Evolutionary conservation across 164 flowering plant genomes (phyloP), one percentile per base, ranked within the genome.

Genomic region (Euptelea pleiosperma): DNA sequence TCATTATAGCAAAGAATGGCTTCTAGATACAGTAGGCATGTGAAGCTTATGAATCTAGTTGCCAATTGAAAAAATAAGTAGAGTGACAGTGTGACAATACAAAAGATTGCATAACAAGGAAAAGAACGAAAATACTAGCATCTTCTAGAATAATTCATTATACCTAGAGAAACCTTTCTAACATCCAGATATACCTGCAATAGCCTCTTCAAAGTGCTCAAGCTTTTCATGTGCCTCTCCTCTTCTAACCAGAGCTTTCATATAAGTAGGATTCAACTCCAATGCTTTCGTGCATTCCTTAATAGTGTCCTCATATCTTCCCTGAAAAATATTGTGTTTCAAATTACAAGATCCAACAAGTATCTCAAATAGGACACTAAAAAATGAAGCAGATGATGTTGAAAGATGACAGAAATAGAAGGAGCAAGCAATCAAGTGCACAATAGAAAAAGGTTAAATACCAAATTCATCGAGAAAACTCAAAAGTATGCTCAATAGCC

Each of bases 231-330:
- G 82, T 12, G 94, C 89, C 67, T 89, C 97, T 60, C 55, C 96
- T 76, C 94, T 87, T 79, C 96, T 78, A 30, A 76, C 1, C 62
- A 87, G 65, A 58, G 92, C 94, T 78, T 93, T 93, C 65, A 79
- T 43, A 67, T 93, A 90, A 6, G 72, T 34, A 53, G 97, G 96
- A 71, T 90, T 86, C 56, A 93, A 71, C 63, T 88, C 86, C 39
- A 93, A 61, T 19, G 98, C 96, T 72, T 90, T 86, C 28, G 86
- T 78, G 75, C 92, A 84, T 69, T 90, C 96, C 77, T 79, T 93
- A 63, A 93, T 63, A 15, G 97, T 69, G 7, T 93, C 94, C 50
- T 83, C 87, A 67, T 79, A 76, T 65, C 74, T 86, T 19, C 79
- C 92, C 98, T 92, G 69, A 58, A 63, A 31, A 9, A 57, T 63